A percentile compares a stretch with the other conserved stretches of the same genome.
These are phyloP conservation scores for Pythium folliculosum DNA, from an alignment of 352 stramenopile species.

Conservation along the genomic window DNA sequence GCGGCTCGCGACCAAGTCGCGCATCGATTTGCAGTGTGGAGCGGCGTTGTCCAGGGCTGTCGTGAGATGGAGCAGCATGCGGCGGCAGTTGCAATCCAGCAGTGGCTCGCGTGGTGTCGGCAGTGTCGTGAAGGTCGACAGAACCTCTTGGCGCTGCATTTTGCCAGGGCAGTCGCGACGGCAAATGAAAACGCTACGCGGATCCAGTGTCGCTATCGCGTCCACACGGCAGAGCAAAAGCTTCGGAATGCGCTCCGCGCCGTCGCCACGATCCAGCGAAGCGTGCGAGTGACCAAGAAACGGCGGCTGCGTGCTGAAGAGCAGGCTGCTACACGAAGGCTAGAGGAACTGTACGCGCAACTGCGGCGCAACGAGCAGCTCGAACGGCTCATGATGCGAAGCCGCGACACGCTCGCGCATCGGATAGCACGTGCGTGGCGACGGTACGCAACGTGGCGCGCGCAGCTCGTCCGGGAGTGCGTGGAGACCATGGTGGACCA, in stretches of 20 bases:
- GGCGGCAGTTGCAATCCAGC: slow-evolving; percentile 11
- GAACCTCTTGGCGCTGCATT: slow-evolving; percentile 12
- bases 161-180: slow-evolving; percentile 26
- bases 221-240: not conserved
- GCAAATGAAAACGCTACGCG: slow-evolving; percentile 21
- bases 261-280: slow-evolving; percentile 33
- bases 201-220: slow-evolving; percentile 44
- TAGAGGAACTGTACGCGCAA: slow-evolving; percentile 30
- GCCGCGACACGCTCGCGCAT: slow-evolving; percentile 14
- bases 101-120: slow-evolving; percentile 8
- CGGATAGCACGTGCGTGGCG: slow-evolving; percentile 40
- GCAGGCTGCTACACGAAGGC: not conserved
- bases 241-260: slow-evolving; percentile 16
- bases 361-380: slow-evolving; percentile 16
- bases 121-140: slow-evolving; percentile 2
- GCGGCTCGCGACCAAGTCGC: not conserved
- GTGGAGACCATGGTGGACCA: slow-evolving; percentile 39
- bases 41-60: not conserved
- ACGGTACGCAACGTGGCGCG: slow-evolving; percentile 35
- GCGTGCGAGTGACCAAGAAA: slow-evolving; percentile 19
- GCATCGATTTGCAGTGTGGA: slow-evolving; percentile 20
- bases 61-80: slow-evolving; percentile 16
- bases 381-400: slow-evolving; percentile 1
- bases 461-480: slow-evolving; percentile 24
- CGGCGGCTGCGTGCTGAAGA: not conserved